Conservation (phyloP, 2,329 filamentous ascomycete genomes). For the Pseudogymnoascus sp. region DNA sequence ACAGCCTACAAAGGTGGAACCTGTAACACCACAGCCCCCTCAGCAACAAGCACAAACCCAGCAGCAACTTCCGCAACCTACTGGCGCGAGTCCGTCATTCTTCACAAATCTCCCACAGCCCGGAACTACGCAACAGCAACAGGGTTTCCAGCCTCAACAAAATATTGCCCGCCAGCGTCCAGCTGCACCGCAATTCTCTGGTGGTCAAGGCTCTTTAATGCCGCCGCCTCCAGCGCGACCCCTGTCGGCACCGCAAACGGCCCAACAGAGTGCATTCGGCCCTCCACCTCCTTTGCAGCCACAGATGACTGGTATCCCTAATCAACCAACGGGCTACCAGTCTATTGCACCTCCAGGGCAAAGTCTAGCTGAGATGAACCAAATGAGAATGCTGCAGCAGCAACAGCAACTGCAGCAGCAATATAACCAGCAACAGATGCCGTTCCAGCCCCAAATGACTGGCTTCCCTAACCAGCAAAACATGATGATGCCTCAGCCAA, state of each 20-base stretch:
- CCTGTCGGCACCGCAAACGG: constrained; percentile 79
- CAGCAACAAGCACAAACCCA: constrained; percentile 30
- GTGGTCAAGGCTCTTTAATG: constrained; percentile 57
- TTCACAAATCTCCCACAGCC: constrained; percentile 45
- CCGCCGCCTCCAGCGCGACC: constrained; percentile 73
- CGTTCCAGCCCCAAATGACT: constrained; percentile 36
- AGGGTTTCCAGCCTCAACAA: constrained; percentile 27
- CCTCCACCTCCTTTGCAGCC: constrained; percentile 65
- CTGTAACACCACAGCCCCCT: constrained; percentile 27
- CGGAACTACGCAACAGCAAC: constrained; percentile 32
- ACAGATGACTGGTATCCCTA: constrained; percentile 68
- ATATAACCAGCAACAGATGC: constrained; percentile 49
- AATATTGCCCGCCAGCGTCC: constrained; percentile 60
- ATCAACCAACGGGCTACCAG: constrained; percentile 42
- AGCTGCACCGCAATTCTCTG: constrained; percentile 55
- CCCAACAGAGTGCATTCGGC: constrained; percentile 64
- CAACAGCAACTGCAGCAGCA: constrained; percentile 38
- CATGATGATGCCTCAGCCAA: constrained; percentile 28
- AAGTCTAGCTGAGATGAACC: constrained; percentile 65
- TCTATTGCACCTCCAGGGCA: constrained; percentile 65
- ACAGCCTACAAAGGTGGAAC: constrained; percentile 42
- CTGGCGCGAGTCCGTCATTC: constrained; percentile 52
- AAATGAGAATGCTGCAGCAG: constrained; percentile 58
- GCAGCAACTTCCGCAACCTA: constrained; percentile 34
- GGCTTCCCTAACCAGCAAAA: constrained; percentile 27